Base-by-base conservation (phyloP, 352 stramenopile species). In the Pythium rhizo-oryzae region DNA sequence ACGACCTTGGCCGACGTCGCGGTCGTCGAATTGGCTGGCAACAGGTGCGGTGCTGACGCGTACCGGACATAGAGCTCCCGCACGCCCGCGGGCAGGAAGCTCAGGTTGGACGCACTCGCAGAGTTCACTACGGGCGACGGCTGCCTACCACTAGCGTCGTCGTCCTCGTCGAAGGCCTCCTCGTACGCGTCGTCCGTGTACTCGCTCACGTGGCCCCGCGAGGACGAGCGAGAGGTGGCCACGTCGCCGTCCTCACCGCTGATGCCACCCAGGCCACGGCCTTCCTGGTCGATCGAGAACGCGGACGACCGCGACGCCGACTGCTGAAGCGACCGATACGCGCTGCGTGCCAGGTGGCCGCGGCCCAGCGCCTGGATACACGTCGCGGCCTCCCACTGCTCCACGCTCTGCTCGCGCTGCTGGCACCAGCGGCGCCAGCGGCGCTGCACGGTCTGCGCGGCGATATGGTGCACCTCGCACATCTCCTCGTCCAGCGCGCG, bases 311-410 rank as follows among this genome's bases (percentile, higher is more conserved):
- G 58, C 1, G 56, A 67, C 1, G 61, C 65, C 18, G 78, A 82
- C 3, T 59, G 55, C 61, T 63, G 63, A 0, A 89, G 71, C n/a
- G 75, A 82, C 55, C 80, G 72, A n/a, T 75, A 28, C 3, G 82
- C 87, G 62, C 81, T 84, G 8, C 85, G 72, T 21, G 73, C 64
- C 39, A 91, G 60, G 57, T 90, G 80, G 3, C 85, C 82, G 28
- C 83, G 82, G 12, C 76, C 69, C 4, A 90, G 71, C 24, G 85
- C 81, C 67, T 93, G 85, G 60, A 93, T 93, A 50, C 79, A 93
- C 25, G 77, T 90, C 6, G 81, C 82, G 16, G 85, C 85, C 49
- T 91, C 83, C 21, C 80, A 72, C 46, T 78, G 59, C 37, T 89
- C 74, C 0, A 85, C 46, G 11, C 24, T 50, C 0, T 68, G 46